Conservation (phyloP, 2,329 filamentous ascomycete genomes). For the Pseudopyricularia javanii region DNA sequence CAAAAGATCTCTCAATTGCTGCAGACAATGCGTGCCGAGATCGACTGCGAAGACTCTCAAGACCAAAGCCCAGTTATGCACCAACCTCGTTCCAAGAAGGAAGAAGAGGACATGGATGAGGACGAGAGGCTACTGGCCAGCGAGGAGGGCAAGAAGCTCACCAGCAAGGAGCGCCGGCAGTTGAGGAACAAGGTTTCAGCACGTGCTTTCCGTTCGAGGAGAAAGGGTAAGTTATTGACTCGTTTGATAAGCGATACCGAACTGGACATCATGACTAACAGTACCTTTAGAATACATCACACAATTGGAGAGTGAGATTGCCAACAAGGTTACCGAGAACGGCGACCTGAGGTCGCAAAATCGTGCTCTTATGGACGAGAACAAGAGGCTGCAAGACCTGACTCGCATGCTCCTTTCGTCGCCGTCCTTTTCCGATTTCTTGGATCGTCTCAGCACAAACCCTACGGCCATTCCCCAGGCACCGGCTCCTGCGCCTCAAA, state of each 20-base stretch:
- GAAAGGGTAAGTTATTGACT: conserved; percentile 64
- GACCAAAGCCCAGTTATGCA: neutral
- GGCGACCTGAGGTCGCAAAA: conserved; percentile 73
- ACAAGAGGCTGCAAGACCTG: conserved; percentile 64
- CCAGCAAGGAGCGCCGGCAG: conserved; percentile 91
- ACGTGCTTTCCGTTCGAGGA: conserved; percentile 89
- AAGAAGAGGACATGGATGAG: conserved; percentile 98
- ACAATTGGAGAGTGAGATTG: conserved; percentile 84
- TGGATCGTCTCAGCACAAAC: conserved; percentile 57
- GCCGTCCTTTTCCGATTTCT: conserved; percentile 69
- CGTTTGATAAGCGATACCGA: neutral
- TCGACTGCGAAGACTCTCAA: neutral
- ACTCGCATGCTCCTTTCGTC: conserved; percentile 74
- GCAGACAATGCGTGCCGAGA: conserved; percentile 78
- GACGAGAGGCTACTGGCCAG: conserved; percentile 89
- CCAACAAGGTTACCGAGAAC: conserved; percentile 70
- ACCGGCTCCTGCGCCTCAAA: conserved; percentile 21
- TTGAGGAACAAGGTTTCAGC: conserved; percentile 98
- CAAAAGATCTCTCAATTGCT: conserved; percentile 90
- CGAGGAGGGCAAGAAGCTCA: conserved; percentile 98
- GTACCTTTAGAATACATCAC: conserved; percentile 75
- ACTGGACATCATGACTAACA: conserved; percentile 30
- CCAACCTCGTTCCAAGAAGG: conserved; percentile 62
- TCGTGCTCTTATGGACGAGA: conserved; percentile 70
- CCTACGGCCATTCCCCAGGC: conserved; percentile 27